Evolutionary conservation across 257 asterid species (phyloP), one percentile per base, ranked within the genome.

Genomic region (Euphrasia confusa): DNA sequence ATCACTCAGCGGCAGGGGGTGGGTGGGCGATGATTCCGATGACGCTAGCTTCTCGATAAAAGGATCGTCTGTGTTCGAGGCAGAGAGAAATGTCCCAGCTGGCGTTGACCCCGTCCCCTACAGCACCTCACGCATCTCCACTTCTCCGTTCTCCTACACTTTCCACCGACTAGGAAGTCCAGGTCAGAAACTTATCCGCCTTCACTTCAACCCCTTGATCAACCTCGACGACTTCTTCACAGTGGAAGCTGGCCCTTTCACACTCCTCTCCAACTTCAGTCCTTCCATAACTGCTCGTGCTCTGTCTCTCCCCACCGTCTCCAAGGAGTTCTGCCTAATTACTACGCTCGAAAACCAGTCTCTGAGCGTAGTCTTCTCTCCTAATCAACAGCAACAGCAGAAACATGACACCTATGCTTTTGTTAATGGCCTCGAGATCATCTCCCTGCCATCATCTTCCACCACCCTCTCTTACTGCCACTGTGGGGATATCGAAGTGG

Each of bases 271-370:
- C 49, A 77, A 80, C 44, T 80, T 80, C 50, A 80, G 85, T 39
- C 71, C 85, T 64, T 80, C 80, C 5, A 35, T 77, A 0, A 72
- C 76, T 60, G 78, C 85, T 49, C 71, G 65, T 44, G 79, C 79
- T 40, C 78, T 78, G 35, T 72, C 79, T 45, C 37, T 71, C 4
- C 33, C 52, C 24, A 49, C 67, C 40, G 5, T 87, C 14, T 71
- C 30, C 0, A 87, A 79, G 74, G 94, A 87, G 65, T 84, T 75
- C 71, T 78, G 96, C 59, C n/a, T 80, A 48, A 75, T 54, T 61
- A 28, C 72, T 1, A 32, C 72, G 2, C 72, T 59, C n/a, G 70
- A 74, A 42, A 69, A 59, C 56, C 65, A 67, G 61, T 72, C 72
- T 37, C 45, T 82, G n/a, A 55, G 61, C 27, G 33, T 87, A 15